phyloP scores from a whole-genome alignment of 805 yeast species.

The Myxozyma kluyveri region DNA sequence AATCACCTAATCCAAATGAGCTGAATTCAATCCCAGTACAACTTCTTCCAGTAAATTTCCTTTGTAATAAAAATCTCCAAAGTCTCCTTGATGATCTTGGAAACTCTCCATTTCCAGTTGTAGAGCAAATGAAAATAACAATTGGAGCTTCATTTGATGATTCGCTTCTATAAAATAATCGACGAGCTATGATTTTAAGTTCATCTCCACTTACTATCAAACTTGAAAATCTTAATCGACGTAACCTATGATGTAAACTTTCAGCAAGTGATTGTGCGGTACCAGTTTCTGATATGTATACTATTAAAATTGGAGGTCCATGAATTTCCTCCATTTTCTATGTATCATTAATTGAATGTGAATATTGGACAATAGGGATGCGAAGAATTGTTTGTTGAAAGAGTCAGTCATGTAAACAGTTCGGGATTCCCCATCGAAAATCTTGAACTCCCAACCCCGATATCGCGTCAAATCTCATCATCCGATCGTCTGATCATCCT shows the following conservation, averaged over 20 bases:
- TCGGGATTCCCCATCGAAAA: neutral
- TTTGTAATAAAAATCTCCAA: conserved; percentile 70
- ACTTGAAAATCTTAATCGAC: conserved; percentile 52
- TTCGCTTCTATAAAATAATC: neutral
- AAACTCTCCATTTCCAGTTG: conserved; percentile 93
- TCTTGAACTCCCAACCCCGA: too few species aligned
- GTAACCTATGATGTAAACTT: conserved; percentile 54
- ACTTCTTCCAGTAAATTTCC: conserved; percentile 59
- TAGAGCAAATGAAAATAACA: conserved; percentile 67
- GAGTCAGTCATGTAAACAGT: neutral
- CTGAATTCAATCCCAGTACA: conserved; percentile 62
- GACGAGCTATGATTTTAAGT: conserved; percentile 42
- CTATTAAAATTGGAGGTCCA: conserved; percentile 49
- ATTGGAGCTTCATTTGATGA: conserved; percentile 41
- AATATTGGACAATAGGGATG: neutral
- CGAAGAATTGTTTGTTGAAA: neutral
- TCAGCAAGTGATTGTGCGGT: conserved; percentile 83
- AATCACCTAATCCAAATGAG: conserved; percentile 89
- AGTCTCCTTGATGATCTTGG: conserved; percentile 74
- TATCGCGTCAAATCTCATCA: too few species aligned
- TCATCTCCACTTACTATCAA: conserved; percentile 56
- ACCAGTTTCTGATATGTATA: conserved; percentile 93
- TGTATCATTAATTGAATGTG: too few species aligned
- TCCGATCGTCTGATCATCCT: too few species aligned
- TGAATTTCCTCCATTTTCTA: too few species aligned